A percentile compares a stretch with the other conserved stretches of the same genome.
Conservation (phyloP, 2,329 filamentous ascomycete genomes). For the Endoconidiophora laricicola region DNA sequence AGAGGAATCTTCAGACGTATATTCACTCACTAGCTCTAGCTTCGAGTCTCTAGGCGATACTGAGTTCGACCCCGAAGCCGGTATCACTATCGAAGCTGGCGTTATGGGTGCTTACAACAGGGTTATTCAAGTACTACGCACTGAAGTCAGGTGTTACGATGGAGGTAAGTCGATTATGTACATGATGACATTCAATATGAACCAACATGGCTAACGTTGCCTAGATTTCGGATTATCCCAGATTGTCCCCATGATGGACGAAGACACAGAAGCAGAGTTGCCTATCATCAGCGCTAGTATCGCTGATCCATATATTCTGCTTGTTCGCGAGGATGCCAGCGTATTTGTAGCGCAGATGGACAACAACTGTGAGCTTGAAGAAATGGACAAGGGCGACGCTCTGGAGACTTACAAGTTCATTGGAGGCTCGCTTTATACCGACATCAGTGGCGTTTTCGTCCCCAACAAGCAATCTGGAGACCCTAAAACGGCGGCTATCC, state of each 20-base stretch:
- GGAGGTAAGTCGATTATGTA: conserved; percentile 42
- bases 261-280: conserved; percentile 69
- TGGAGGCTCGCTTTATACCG: conserved; percentile 70
- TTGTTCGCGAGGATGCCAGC: conserved; percentile 71
- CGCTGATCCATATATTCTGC: conserved; percentile 67
- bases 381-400: conserved; percentile 49
- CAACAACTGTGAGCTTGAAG: conserved; percentile 63
- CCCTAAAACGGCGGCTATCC: conserved; percentile 30
- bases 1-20: conserved; percentile 63
- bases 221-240: conserved; percentile 73
- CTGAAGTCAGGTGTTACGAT: conserved; percentile 81
- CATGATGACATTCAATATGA: neutral
- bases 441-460: conserved; percentile 40
- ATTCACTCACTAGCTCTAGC: conserved; percentile 53
- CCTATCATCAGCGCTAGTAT: conserved; percentile 68
- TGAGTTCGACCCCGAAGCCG: conserved; percentile 83
- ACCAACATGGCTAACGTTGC: conserved; percentile 13
- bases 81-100: conserved; percentile 70
- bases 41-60: conserved; percentile 64
- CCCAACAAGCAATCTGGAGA: conserved; percentile 25
- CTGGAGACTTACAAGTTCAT: conserved; percentile 54
- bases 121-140: conserved; percentile 74
- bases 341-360: conserved; percentile 66
- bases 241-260: conserved; percentile 84
- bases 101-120: conserved; percentile 65